Percentiles rank a stretch among this genome's conserved stretches.
Evolutionary conservation across 192 early-diverging fungal genomes (phyloP).

Genomic region (Backusella psychrophila): DNA sequence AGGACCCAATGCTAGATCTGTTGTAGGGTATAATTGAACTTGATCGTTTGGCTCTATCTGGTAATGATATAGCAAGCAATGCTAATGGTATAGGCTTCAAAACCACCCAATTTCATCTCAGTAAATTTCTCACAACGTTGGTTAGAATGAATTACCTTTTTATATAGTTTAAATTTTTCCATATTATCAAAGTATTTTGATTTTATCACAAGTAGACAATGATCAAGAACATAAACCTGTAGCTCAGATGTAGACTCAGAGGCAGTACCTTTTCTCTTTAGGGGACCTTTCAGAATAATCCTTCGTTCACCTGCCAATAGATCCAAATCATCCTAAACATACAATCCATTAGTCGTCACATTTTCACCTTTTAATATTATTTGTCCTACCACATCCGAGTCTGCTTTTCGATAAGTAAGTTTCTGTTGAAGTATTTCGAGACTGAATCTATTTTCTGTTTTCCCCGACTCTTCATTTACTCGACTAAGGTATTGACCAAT

Average conservation of each 20-base stretch:
- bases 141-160: slow-evolving; percentile 33
- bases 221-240: slow-evolving; percentile 84
- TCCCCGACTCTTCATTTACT: slow-evolving; percentile 87
- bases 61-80: slow-evolving; percentile 56
- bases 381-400: not conserved
- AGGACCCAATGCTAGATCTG: slow-evolving; percentile 7
- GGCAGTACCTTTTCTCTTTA: slow-evolving; percentile 51
- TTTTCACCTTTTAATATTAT: not conserved
- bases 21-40: slow-evolving; percentile 34
- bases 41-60: slow-evolving; percentile 30
- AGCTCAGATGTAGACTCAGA: slow-evolving; percentile 60
- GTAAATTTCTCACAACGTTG: not conserved
- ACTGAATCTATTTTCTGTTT: slow-evolving; percentile 84
- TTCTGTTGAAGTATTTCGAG: slow-evolving; percentile 67
- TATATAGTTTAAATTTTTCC: slow-evolving; percentile 62
- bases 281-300: slow-evolving; percentile 75
- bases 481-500: slow-evolving; percentile 72
- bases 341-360: not conserved
- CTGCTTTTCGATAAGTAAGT: slow-evolving; percentile 51
- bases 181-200: slow-evolving; percentile 57
- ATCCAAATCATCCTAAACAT: slow-evolving; percentile 63
- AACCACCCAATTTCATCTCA: slow-evolving; percentile 14
- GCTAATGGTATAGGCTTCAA: slow-evolving; percentile 81
- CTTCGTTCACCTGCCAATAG: slow-evolving; percentile 67
- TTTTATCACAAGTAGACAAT: slow-evolving; percentile 77